Evolutionary conservation across 2,329 filamentous ascomycete species (phyloP), one percentile per base, ranked within the genome.

Genomic region (Trichoderma sp.): DNA sequence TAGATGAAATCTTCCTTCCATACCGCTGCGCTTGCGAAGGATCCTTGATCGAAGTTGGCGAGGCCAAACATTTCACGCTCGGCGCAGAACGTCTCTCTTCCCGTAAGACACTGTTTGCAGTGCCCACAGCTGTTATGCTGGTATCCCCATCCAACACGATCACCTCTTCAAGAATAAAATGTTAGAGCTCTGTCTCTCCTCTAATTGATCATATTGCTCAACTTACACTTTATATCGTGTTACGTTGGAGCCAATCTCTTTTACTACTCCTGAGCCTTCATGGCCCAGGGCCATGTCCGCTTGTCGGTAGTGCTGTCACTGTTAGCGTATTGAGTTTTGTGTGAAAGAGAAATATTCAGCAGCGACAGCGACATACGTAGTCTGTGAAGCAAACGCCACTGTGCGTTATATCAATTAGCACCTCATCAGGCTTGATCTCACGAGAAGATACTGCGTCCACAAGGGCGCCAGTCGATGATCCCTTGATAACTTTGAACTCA

Each of bases 101-200:
- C 35, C n/a, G 57, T 59, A 37, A 59, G 57, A 59, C 57, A 40
- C 57, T 59, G 57, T 19, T 59, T 59, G 57, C 33, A 59, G 27
- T 27, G 57, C 19, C 57, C 35, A 33, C 55, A 59, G 21, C 57
- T 59, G 57, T 59, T 40, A 8, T 59, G 35, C 24, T 59, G 35
- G 19, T 59, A 59, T 6, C 57, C 57, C 57, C 57, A 59, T 10
- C 57, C 57, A 21, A 37, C 57, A 37, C 57, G 57, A 13, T 40
- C 57, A 43, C 21, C 33, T 29, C 49, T 53, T 29, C 14, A 53
- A 49, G 7, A 21, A 14, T 53, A 29, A 29, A 6, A 24, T 14
- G 19, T 53, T 29, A 53, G 49, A 53, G 21, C 21, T 29, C 19
- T 29, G 27, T 24, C 13, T 53, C 2, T 13, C 24, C 13, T 10